Conservation (phyloP, 345 rosid species). For the Euphorbia tirucalli region DNA sequence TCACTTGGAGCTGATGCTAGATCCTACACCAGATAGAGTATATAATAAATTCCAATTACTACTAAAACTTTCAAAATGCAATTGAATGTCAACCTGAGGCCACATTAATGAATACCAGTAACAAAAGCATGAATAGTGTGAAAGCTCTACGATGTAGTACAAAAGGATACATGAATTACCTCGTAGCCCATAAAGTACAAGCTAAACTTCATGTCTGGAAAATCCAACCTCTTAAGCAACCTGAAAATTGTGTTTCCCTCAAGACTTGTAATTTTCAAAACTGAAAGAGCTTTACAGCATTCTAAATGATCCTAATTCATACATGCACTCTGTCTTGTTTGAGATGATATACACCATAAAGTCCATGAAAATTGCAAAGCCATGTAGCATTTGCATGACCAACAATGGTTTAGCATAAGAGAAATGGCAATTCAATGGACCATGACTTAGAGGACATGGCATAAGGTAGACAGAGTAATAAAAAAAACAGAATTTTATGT, state of each 20-base stretch:
- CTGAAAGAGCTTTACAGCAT: not conserved
- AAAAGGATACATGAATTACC: constrained; percentile 41
- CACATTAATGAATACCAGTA: not conserved
- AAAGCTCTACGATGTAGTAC: not conserved
- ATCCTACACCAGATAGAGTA: constrained; percentile 44
- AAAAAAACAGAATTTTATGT: not conserved
- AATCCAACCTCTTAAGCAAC: constrained; percentile 85
- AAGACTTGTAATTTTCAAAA: not conserved
- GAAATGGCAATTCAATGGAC: not conserved
- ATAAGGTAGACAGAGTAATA: not conserved
- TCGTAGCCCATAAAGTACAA: constrained; percentile 87
- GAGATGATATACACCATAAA: not conserved
- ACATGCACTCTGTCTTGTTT: not conserved
- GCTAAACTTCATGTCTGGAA: constrained; percentile 87
- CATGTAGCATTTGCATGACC: not conserved
- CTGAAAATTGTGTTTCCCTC: constrained; percentile 23
- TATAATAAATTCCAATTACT: not conserved
- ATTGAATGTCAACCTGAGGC: not conserved
- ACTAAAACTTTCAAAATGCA: not conserved
- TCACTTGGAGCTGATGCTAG: constrained; percentile 65
- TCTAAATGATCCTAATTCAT: not conserved
- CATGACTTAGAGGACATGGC: not conserved
- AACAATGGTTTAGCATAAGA: not conserved
- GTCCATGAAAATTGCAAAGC: not conserved
- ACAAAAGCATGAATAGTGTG: not conserved